These are phyloP conservation scores for Rhazya stricta DNA, from an alignment of 257 asterid species.

Conservation along the genomic window DNA sequence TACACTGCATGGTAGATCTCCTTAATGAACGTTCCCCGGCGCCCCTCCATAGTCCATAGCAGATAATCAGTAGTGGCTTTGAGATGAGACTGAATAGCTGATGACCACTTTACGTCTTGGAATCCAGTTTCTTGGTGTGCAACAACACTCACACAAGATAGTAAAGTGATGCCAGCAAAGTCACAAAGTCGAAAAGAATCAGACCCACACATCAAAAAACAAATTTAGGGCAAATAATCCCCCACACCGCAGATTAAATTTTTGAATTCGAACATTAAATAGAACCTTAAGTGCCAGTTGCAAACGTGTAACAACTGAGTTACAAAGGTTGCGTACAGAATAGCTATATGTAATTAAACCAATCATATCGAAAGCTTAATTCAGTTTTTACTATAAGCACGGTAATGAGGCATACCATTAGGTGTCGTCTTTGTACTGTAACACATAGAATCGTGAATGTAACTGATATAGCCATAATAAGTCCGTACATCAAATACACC, in stretches of 20 bases:
- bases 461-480: slow-evolving; percentile 49
- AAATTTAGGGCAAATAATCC: slow-evolving; percentile 97
- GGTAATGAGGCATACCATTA: slow-evolving; percentile 55
- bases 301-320: not conserved
- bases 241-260: slow-evolving; percentile 78
- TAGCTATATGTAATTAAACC: not conserved
- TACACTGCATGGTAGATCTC: not conserved
- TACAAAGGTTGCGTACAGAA: not conserved
- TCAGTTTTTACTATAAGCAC: not conserved
- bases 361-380: not conserved
- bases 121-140: not conserved
- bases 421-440: slow-evolving; percentile 81
- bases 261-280: not conserved
- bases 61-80: not conserved
- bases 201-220: slow-evolving; percentile 88
- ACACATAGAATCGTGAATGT: slow-evolving; percentile 81
- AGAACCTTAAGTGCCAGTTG: not conserved
- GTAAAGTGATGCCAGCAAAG: slow-evolving; percentile 69
- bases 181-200: slow-evolving; percentile 54
- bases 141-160: slow-evolving; percentile 28
- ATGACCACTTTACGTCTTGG: not conserved
- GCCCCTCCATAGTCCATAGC: not conserved
- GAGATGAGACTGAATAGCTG: not conserved
- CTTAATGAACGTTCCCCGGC: not conserved
- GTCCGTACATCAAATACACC: slow-evolving; percentile 80